Percentiles rank a stretch among this genome's conserved stretches.
These are phyloP conservation scores for Moesziomyces antarcticus DNA, from an alignment of 1,284 basidiomycete genomes.

Conservation along the genomic window DNA sequence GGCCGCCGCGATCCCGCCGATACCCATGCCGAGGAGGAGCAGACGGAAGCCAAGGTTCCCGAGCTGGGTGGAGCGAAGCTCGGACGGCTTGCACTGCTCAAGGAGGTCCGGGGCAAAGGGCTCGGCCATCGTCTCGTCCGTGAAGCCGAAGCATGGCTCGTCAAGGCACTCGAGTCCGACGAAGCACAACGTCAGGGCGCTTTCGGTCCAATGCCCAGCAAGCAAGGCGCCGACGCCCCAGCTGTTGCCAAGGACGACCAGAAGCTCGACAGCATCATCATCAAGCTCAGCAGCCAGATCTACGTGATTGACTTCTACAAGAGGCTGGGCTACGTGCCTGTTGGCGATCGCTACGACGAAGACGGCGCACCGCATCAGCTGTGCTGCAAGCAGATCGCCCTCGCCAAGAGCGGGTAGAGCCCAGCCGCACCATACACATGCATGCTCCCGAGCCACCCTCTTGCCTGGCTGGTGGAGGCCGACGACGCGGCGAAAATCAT, in stretches of 20 bases:
- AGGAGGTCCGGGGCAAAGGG: constrained; percentile 42
- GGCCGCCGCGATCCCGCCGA: constrained; percentile 25
- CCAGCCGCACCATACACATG: no score
- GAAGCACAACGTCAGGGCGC: constrained; percentile 26
- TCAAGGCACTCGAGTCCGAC: constrained; percentile 4
- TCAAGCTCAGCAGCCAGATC: constrained; percentile 53
- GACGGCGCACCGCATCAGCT: constrained; percentile 47
- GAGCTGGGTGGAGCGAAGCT: constrained; percentile 42
- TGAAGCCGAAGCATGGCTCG: constrained; percentile 36
- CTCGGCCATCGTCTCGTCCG: constrained; percentile 33
- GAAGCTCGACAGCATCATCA: constrained; percentile 35
- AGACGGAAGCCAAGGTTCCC: constrained; percentile 11
- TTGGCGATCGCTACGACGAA: constrained; percentile 41
- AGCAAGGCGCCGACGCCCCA: neutral
- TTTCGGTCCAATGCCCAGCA: constrained; percentile 26
- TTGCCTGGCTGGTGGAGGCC: neutral
- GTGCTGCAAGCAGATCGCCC: constrained; percentile 38
- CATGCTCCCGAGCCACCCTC: neutral
- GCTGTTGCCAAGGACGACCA: neutral
- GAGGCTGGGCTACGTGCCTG: constrained; percentile 36
- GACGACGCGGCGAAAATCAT: neutral
- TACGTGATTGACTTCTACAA: constrained; percentile 39
- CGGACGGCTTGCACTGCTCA: constrained; percentile 36
- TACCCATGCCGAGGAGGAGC: constrained; percentile 22
- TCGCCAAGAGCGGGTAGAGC: constrained; percentile 1